Evolutionary conservation across 495 filamentous ascomycete species (phyloP), one percentile per base, ranked within the genome.

Genomic region (Neurospora sp.): DNA sequence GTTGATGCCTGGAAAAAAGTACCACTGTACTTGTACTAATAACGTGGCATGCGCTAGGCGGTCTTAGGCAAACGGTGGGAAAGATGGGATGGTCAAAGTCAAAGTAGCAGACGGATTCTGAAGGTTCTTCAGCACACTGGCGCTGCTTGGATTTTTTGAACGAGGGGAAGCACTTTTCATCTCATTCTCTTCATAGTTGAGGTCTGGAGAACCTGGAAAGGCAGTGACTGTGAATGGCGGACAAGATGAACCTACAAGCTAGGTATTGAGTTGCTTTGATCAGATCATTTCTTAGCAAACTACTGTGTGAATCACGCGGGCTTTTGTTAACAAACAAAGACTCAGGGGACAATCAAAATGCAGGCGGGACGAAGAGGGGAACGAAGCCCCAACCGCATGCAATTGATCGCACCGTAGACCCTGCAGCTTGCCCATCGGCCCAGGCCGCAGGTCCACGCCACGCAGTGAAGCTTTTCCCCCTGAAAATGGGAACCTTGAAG

Each of bases 191-290:
- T 27, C 11, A 35, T 2, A 35, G 6, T 27, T 1, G 27, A 27
- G 27, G 54, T 62, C 10, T 27, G 23, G 20, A 5, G 5, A 59
- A 59, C n/a, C n/a, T 48, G 44, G 1, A 70, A 72, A 2, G 74
- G 9, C 78, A 75, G 69, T 84, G 78, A 84, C 72, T 10, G 76
- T 79, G 37, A 77, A 74, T 31, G 72, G 76, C 10, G 12, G 12
- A 59, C 23, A 59, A 59, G 48, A 59, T 59, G 4, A 31, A 59
- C n/a, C 18, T 59, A 20, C 11, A 59, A 54, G 42, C 27, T 9
- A 7, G 44, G 42, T 44, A 18, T 18, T 7, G 9, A 4, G 1
- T 1, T 44, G 18, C 10, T n/a, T 54, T 54, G 42, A 44, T 48
- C n/a, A 20, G 11, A 31, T 59, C 5, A 14, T 16, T 31, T 9